Evolutionary conservation across 2,329 filamentous ascomycete species (phyloP).

Genomic region (Alternaria postmessia): DNA sequence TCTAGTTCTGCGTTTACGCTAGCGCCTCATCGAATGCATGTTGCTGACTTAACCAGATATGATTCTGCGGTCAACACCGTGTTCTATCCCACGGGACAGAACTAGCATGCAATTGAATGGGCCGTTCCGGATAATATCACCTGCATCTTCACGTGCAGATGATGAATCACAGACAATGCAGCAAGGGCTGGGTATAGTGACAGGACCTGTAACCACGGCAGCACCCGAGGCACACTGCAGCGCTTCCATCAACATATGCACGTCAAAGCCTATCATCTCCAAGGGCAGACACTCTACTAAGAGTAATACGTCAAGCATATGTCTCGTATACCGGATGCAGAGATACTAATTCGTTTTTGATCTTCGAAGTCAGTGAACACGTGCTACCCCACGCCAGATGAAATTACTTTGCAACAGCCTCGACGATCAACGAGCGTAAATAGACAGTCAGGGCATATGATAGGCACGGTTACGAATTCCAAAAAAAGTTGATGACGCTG

Average conservation of each 20-base stretch:
- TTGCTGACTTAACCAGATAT: not conserved
- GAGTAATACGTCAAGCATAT: not conserved
- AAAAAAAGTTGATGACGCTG: not conserved
- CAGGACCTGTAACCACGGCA: not conserved
- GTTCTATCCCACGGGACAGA: not conserved
- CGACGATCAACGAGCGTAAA: not conserved
- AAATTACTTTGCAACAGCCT: not conserved
- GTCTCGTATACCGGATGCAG: not conserved
- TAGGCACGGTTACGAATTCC: not conserved
- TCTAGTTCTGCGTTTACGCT: not conserved
- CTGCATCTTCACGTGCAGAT: not conserved
- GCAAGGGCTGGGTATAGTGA: not conserved
- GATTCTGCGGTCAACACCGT: not conserved
- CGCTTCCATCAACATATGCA: not conserved
- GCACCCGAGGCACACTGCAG: not conserved
- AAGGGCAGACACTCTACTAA: not conserved
- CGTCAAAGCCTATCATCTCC: not conserved
- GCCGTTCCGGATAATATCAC: not conserved
- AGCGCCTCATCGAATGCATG: not conserved
- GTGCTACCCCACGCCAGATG: not conserved
- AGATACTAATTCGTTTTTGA: conserved; percentile 7
- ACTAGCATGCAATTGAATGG: too few relatives aligned
- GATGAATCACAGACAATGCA: not conserved
- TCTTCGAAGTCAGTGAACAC: not conserved
- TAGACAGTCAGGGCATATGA: not conserved